Percentiles rank a stretch among this genome's conserved stretches.
Conservation (phyloP, 176 grass and related monocot species). For the Raddia distichophylla region DNA sequence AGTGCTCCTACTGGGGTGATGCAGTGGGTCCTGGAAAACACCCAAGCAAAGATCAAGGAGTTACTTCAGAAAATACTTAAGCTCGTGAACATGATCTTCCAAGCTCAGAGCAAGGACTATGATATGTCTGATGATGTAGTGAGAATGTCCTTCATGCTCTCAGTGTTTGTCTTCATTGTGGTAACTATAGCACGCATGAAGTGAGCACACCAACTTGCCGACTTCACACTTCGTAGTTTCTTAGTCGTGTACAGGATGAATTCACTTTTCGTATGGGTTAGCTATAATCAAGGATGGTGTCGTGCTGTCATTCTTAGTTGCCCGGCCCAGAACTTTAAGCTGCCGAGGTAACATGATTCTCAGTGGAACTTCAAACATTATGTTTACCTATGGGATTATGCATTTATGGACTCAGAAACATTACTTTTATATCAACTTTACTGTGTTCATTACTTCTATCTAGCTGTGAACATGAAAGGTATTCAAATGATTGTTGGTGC, state of each 20-base stretch:
- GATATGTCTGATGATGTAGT: conserved; percentile 51
- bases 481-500: not conserved
- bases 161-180: conserved; percentile 78
- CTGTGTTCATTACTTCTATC: not conserved
- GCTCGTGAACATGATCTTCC: conserved; percentile 58
- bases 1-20: conserved; percentile 49
- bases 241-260: conserved; percentile 46
- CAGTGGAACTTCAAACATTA: not conserved
- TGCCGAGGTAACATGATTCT: not conserved
- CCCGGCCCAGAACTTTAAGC: conserved; percentile 6
- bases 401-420: not conserved
- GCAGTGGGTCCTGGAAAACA: conserved; percentile 54
- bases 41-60: conserved; percentile 62
- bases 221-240: conserved; percentile 49
- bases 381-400: conserved; percentile 1
- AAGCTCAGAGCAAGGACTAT: conserved; percentile 18
- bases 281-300: not conserved
- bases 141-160: conserved; percentile 80
- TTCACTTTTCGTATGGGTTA: conserved; percentile 35
- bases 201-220: conserved; percentile 57
- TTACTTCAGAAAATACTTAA: conserved; percentile 63
- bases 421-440: conserved; percentile 8
- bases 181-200: conserved; percentile 68
- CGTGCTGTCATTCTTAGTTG: conserved; percentile 22
- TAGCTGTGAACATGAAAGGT: not conserved